Percentiles rank a stretch among this genome's conserved stretches.
Conservation (phyloP, 805 yeast species). For the Cyberlindnera mycetangii region DNA sequence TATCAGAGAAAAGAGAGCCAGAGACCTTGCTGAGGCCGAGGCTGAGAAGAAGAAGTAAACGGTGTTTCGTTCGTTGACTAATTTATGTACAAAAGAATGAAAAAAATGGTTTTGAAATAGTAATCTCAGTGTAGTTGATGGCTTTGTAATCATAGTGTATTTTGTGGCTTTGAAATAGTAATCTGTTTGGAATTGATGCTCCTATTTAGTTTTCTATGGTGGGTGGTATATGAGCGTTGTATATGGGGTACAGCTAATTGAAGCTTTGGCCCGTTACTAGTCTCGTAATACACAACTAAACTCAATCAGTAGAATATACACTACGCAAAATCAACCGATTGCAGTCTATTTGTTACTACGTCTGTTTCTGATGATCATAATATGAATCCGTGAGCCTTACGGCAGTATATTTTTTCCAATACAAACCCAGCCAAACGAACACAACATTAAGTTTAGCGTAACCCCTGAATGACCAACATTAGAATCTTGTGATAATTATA, state of each 20-base stretch:
- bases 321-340: no score
- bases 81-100: slow-evolving; percentile 26
- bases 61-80: slow-evolving; percentile 14
- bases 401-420: slow-evolving; percentile 2
- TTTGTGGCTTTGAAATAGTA: no score
- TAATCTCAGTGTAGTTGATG: neutral
- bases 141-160: no score
- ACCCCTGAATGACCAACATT: slow-evolving; percentile 9
- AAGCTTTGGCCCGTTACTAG: no score
- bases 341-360: no score
- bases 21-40: slow-evolving; percentile 97
- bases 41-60: slow-evolving; percentile 97
- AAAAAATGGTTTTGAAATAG: slow-evolving; percentile 12
- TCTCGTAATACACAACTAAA: no score
- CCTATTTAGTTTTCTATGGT: no score
- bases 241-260: no score
- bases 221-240: no score
- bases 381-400: slow-evolving; percentile 11
- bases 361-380: neutral
- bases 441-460: slow-evolving; percentile 7
- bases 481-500: slow-evolving; percentile 1
- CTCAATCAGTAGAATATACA: no score
- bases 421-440: slow-evolving; percentile 5
- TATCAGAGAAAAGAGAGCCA: slow-evolving; percentile 96
- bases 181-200: no score